These are phyloP conservation scores for Tothia fuscella DNA, from an alignment of 2,329 filamentous ascomycete species.

Conservation along the genomic window DNA sequence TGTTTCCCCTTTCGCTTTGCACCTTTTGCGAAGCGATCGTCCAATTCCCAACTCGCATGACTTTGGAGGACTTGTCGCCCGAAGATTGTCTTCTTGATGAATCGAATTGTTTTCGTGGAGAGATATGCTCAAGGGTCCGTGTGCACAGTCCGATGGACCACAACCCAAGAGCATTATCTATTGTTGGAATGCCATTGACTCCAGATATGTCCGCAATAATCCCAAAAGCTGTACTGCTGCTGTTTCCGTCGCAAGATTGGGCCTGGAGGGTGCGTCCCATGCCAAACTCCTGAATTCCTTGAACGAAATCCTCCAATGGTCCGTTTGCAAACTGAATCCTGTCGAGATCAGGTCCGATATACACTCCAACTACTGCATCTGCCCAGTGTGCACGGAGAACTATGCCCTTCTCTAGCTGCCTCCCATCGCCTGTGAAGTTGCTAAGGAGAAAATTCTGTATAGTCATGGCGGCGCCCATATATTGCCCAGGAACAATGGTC, in stretches of 20 bases:
- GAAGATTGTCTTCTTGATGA: too few relatives aligned
- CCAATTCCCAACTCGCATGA: too few relatives aligned
- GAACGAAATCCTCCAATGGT: neutral
- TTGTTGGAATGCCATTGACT: neutral
- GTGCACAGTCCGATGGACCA: neutral
- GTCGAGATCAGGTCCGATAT: neutral
- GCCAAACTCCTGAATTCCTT: neutral
- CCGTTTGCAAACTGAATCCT: neutral
- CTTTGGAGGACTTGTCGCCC: neutral
- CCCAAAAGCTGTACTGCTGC: neutral
- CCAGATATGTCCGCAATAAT: constrained; percentile 2
- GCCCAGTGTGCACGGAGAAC: neutral
- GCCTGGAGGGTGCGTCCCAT: neutral
- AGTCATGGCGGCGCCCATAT: neutral
- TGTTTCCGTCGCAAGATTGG: neutral
- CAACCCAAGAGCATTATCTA: neutral
- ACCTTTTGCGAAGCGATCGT: too few relatives aligned
- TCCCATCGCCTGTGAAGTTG: neutral
- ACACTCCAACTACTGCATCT: neutral
- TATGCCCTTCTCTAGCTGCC: neutral
- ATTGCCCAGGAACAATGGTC: neutral
- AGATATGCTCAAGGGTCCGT: neutral
- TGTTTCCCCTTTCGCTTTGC: too few relatives aligned
- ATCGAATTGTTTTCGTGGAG: too few relatives aligned
- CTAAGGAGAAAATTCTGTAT: neutral